Base-by-base conservation (phyloP, 2,329 filamentous ascomycete genomes). In the Teratosphaeria nubilosa region DNA sequence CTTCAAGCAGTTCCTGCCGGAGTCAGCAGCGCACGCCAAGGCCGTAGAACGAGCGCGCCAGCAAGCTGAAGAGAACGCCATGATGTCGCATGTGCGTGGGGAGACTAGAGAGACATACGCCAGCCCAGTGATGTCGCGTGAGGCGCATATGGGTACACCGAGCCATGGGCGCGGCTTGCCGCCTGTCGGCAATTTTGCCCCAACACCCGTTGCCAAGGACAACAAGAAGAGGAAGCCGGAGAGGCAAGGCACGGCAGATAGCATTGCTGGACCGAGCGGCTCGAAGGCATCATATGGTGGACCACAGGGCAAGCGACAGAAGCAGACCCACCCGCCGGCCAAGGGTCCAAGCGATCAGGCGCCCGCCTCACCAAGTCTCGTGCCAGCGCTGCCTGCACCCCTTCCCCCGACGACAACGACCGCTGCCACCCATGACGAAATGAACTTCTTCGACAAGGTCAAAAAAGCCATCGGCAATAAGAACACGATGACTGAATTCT, bases 1-100 rank as follows among this genome's bases (percentile, higher is more conserved):
- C 69, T 99, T 99, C 72, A 99, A 99, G 73, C 94, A 99, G 70
- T 99, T 99, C 65, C 80, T 99, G 7, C 94, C 94, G 0, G 94
- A 99, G 71, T 95, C 92, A 51, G 86, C 86, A 32, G 86, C 86
- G 66, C 88, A 82, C 72, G 82, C 82, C 56, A 80, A 81, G 65
- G 80, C 75, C 60, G 81, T 79, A n/a, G 71, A 73, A 62, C 79
- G 74, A 59, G 80, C 75, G 62, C 73, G 83, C 67, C 85, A 86
- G 58, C 78, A 82, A 51, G 80, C 83, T 48, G 90, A 91, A 64
- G 86, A 91, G 59, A 81, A 82, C 25, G 82, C 80, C 10, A 76
- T 82, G 78, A 87, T 78, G 76, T 94, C 77, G 68, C 85, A 84
- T 67, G 73, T 85, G 57, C 78, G 84, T 53, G 77, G 58, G 22